These are phyloP conservation scores for Globisporangium heterothallicum DNA, from an alignment of 352 stramenopile genomes.

Conservation along the genomic window DNA sequence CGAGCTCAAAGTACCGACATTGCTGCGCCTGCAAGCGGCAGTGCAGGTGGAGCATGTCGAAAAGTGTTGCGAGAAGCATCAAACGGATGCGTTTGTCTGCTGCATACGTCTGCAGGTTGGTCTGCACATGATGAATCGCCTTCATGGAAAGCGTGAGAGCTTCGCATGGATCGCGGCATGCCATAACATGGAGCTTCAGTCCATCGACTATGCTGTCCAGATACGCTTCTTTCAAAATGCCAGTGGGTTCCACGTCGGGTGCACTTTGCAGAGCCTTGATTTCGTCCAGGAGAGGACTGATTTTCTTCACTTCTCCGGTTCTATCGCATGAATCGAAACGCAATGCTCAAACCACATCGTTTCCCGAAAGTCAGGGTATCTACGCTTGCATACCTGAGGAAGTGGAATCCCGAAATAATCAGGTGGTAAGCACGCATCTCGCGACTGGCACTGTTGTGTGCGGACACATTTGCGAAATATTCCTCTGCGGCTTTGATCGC, in stretches of 20 bases:
- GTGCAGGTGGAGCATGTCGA: constrained; percentile 66
- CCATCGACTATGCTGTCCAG: constrained; percentile 52
- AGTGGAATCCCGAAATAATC: constrained; percentile 49
- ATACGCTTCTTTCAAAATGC: constrained; percentile 30
- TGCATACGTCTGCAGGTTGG: constrained; percentile 35
- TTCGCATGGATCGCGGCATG: constrained; percentile 36
- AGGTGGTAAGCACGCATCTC: constrained; percentile 52
- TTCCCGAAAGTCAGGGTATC: background rate
- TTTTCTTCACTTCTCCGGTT: constrained; percentile 36
- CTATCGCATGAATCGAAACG: constrained; percentile 12
- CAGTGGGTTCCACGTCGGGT: constrained; percentile 2
- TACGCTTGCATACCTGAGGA: constrained; percentile 32
- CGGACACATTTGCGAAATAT: constrained; percentile 27
- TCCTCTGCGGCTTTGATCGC: constrained; percentile 41
- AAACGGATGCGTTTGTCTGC: constrained; percentile 29
- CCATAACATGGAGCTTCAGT: constrained; percentile 31
- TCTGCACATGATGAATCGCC: constrained; percentile 45
- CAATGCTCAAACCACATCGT: too few species aligned
- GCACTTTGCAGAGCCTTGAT: constrained; percentile 20
- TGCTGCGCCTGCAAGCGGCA: constrained; percentile 54
- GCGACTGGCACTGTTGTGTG: constrained; percentile 20
- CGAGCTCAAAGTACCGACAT: constrained; percentile 64
- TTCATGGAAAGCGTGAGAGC: constrained; percentile 43
- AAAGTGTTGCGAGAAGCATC: constrained; percentile 50
- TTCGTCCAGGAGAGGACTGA: constrained; percentile 36